phyloP scores from a whole-genome alignment of 139 green algal species.

The Edaphochlamys debaryana region DNA sequence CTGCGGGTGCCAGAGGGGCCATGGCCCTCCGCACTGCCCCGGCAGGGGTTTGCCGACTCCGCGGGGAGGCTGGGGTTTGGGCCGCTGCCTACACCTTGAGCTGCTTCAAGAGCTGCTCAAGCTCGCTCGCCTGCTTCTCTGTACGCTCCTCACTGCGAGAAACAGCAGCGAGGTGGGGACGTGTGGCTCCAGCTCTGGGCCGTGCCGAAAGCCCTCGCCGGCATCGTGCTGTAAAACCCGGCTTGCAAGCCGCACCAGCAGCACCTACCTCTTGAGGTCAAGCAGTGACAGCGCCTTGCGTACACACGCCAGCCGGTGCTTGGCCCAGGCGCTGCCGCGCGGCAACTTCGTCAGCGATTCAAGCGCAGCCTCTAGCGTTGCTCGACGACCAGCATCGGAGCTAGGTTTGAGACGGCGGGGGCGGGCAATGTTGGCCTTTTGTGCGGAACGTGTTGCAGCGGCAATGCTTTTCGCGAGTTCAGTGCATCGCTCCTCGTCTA shows the following conservation, averaged over 20 bases:
- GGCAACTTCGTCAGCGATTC: background rate
- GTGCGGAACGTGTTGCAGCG: background rate
- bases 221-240: background rate
- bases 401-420: background rate
- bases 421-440: background rate
- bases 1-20: too few relatives aligned
- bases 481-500: too few relatives aligned
- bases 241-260: too few relatives aligned
- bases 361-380: background rate
- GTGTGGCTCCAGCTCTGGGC: background rate
- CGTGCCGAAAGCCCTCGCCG: background rate
- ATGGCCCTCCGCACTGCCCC: too few relatives aligned
- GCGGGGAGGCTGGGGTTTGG: too few relatives aligned
- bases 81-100: background rate
- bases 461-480: background rate
- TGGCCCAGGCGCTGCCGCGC: slow-evolving; percentile 3
- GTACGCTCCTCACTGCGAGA: background rate
- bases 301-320: background rate
- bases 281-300: slow-evolving; percentile 13
- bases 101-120: slow-evolving; percentile 11
- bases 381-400: background rate
- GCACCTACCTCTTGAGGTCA: background rate
- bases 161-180: background rate
- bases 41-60: too few relatives aligned
- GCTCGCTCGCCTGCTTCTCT: background rate